A percentile compares a stretch with the other conserved stretches of the same genome.
phyloP scores from a whole-genome alignment of 768 basidiomycete species.

The Lanmaoa pseudosensibilis region DNA sequence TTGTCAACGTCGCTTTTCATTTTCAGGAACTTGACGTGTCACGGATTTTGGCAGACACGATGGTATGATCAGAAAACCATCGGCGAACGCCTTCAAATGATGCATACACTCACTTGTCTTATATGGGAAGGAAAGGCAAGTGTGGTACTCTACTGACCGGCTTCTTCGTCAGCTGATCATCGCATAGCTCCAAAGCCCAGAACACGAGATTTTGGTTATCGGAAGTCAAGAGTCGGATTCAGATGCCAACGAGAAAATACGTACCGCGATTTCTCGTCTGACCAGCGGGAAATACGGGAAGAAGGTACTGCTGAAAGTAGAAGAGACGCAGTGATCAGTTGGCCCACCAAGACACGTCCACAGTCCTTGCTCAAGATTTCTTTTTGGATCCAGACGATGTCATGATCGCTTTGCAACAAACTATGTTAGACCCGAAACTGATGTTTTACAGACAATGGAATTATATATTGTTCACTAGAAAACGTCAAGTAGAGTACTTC shows the following conservation, averaged over 20 bases:
- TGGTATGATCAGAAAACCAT: conserved; percentile 59
- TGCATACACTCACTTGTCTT: conserved; percentile 51
- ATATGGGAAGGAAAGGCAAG: conserved; percentile 55
- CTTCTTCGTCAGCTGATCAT: conserved; percentile 2
- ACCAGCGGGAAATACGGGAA: conserved; percentile 43
- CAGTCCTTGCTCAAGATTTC: not conserved
- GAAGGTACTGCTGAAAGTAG: conserved; percentile 48
- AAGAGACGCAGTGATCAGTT: conserved; percentile 22
- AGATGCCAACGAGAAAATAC: conserved; percentile 35
- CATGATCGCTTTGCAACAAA: not conserved
- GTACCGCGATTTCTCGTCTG: conserved; percentile 35
- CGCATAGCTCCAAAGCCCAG: conserved; percentile 61
- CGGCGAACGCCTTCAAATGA: conserved; percentile 51
- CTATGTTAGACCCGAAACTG: not conserved
- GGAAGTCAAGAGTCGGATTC: conserved; percentile 38
- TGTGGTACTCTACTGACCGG: not conserved
- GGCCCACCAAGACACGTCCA: not conserved
- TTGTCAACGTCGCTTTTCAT: conserved; percentile 80
- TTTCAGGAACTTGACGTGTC: conserved; percentile 76
- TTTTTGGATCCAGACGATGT: not conserved
- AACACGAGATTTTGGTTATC: conserved; percentile 67
- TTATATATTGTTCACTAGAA: not conserved
- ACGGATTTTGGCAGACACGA: conserved; percentile 77
- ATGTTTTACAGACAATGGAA: not conserved
- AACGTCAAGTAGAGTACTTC: not conserved